Percentiles rank a stretch among this genome's conserved stretches.
These are phyloP conservation scores for Cicer chorassanicum DNA, from an alignment of 306 rosid genomes.

Conservation along the genomic window DNA sequence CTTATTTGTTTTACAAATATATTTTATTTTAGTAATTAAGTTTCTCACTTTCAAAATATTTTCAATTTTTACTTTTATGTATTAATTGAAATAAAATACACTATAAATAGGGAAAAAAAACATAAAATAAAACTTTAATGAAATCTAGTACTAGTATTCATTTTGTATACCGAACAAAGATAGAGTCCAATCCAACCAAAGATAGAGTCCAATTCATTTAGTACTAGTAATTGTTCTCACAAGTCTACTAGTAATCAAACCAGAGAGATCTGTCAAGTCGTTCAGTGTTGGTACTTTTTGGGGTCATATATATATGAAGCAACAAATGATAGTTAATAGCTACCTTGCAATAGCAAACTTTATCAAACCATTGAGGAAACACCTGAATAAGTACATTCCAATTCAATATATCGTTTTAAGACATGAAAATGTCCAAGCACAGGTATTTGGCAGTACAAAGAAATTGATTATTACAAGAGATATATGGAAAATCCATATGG, in stretches of 20 bases:
- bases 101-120: no score
- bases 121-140: no score
- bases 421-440: conserved; percentile 5
- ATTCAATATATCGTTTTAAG: conserved; percentile 6
- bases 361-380: background rate
- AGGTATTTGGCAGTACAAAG: conserved; percentile 6
- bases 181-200: no score
- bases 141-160: no score
- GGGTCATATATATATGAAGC: background rate
- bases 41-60: no score
- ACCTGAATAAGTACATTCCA: background rate
- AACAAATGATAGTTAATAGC: background rate
- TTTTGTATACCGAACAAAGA: no score
- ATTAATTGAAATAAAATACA: no score
- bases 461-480: conserved; percentile 47
- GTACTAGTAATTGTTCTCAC: background rate
- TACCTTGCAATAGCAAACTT: no score
- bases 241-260: background rate
- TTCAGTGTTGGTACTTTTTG: background rate
- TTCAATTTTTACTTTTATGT: no score
- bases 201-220: no score
- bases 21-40: no score
- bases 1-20: no score
- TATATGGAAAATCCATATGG: conserved; percentile 43
- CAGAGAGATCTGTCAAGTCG: background rate